Conservation (phyloP, 2,329 filamentous ascomycete species). For the Malbranchea zuffiana region DNA sequence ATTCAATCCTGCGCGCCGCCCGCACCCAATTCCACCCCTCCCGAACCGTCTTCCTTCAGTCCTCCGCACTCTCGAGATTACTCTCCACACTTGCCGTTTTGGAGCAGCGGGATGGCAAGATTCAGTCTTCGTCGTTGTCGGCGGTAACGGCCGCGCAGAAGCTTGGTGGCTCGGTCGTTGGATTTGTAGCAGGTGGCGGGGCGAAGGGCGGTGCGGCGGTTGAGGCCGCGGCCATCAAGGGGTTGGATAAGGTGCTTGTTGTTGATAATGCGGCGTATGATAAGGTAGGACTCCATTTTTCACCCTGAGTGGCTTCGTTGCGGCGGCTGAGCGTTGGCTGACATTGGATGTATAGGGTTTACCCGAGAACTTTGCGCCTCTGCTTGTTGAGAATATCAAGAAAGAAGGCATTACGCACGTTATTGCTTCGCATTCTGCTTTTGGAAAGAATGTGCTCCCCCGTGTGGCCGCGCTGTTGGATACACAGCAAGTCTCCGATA, state of each 20-base stretch:
- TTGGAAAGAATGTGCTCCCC: slow-evolving; percentile 90
- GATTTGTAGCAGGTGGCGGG: slow-evolving; percentile 71
- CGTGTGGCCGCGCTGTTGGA: slow-evolving; percentile 86
- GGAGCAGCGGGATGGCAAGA: slow-evolving; percentile 82
- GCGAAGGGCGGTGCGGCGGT: slow-evolving; percentile 61
- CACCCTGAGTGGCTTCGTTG: background rate
- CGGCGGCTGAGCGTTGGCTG: background rate
- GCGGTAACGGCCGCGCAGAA: slow-evolving; percentile 78
- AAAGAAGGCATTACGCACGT: slow-evolving; percentile 90
- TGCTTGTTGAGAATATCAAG: slow-evolving; percentile 93
- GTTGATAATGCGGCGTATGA: slow-evolving; percentile 87
- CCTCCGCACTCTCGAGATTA: slow-evolving; percentile 54
- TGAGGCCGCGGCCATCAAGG: slow-evolving; percentile 78
- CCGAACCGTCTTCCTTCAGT: slow-evolving; percentile 31
- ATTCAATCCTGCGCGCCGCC: slow-evolving; percentile 33
- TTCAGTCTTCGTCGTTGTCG: slow-evolving; percentile 71
- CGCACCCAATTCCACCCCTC: slow-evolving; percentile 37
- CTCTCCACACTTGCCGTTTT: slow-evolving; percentile 83
- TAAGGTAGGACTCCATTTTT: slow-evolving; percentile 47
- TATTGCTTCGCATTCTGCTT: slow-evolving; percentile 81
- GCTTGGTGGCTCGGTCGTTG: slow-evolving; percentile 74
- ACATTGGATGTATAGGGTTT: slow-evolving; percentile 50
- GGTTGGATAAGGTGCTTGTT: slow-evolving; percentile 80
- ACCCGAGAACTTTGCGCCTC: slow-evolving; percentile 85
- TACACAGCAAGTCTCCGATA: slow-evolving; percentile 85